Base-by-base conservation (phyloP, 192 early-diverging fungal genomes). In the Entophlyctis helioformis region DNA sequence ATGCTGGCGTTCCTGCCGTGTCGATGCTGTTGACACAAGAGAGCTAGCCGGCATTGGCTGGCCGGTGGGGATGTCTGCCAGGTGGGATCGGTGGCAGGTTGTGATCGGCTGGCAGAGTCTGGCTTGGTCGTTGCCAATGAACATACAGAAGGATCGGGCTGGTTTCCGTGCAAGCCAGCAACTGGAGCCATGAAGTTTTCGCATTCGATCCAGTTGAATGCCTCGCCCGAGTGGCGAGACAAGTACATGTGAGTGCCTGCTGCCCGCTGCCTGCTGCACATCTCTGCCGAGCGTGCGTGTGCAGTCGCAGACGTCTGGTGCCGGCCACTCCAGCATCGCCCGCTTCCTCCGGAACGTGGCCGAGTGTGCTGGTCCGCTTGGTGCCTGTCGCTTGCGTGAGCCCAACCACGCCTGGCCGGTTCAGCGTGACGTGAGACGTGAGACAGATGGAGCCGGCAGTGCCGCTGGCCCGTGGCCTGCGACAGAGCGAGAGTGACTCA, bases 171-270 rank as follows among this genome's bases (percentile, higher is more conserved):
- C n/a, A n/a, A n/a, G n/a, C n/a, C n/a, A n/a, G n/a, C n/a, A n/a
- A n/a, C n/a, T n/a, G n/a, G n/a, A n/a, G n/a, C n/a, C n/a, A 91
- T 96, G 89, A 96, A 96, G 72, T 96, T 96, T 51, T 85, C 88
- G 19, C 84, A 86, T 59, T 78, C 82, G 21, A 72, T 96, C 38
- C 84, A 90, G 64, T 80, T 96, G 54, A 96, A 96, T 53, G 78
- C 85, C 28, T 85, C 49, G n/a, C 71, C 68, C 21, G 67, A 84
- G 53, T 81, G 72, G 64, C 55, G 51, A 23, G 64, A 73, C 8
- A 36, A 60, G 40, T 67, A 68, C 36, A 34, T 63, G 62, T 59
- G 47, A 46, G 62, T 44, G 2, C 18, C 29, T 44, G n/a, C n/a
- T n/a, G n/a, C n/a, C n/a, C n/a, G n/a, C n/a, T n/a, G n/a, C n/a